These are phyloP conservation scores for Thelonectria discophora DNA, from an alignment of 2,329 filamentous ascomycete species.

Conservation along the genomic window DNA sequence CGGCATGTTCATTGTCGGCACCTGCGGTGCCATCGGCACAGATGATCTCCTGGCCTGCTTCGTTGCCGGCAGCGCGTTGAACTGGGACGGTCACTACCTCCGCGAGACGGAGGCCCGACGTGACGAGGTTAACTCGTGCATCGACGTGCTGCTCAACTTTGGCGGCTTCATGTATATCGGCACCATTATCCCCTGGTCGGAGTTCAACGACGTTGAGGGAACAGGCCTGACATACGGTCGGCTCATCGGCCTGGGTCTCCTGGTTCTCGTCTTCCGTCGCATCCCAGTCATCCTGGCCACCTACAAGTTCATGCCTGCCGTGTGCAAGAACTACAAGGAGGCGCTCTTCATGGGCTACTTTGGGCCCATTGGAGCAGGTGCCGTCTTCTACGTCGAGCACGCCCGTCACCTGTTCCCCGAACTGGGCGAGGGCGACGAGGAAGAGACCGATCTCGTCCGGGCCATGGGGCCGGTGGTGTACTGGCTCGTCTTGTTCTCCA, in stretches of 20 bases:
- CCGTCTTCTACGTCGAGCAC: slow-evolving; percentile 74
- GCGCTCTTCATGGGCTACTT: slow-evolving; percentile 72
- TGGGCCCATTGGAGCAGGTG: slow-evolving; percentile 79
- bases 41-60: slow-evolving; percentile 70
- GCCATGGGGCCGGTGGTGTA: slow-evolving; percentile 52
- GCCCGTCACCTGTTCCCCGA: slow-evolving; percentile 52
- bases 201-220: slow-evolving; percentile 60
- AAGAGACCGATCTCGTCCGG: slow-evolving; percentile 47
- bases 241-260: slow-evolving; percentile 59
- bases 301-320: slow-evolving; percentile 63
- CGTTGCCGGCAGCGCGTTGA: slow-evolving; percentile 65
- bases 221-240: slow-evolving; percentile 62
- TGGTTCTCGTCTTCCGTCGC: slow-evolving; percentile 62
- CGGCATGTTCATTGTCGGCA: slow-evolving; percentile 65
- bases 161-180: slow-evolving; percentile 69
- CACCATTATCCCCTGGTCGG: slow-evolving; percentile 61
- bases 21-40: slow-evolving; percentile 65
- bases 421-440: slow-evolving; percentile 45
- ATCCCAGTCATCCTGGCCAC: slow-evolving; percentile 62
- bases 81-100: slow-evolving; percentile 68
- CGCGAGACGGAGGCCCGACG: slow-evolving; percentile 62
- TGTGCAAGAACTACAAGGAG: slow-evolving; percentile 62
- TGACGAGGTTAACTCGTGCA: slow-evolving; percentile 66
- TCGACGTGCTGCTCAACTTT: slow-evolving; percentile 67
- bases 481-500: slow-evolving; percentile 46